These are phyloP conservation scores for Phaeotremella fagi DNA, from an alignment of 768 basidiomycete genomes.

Conservation along the genomic window DNA sequence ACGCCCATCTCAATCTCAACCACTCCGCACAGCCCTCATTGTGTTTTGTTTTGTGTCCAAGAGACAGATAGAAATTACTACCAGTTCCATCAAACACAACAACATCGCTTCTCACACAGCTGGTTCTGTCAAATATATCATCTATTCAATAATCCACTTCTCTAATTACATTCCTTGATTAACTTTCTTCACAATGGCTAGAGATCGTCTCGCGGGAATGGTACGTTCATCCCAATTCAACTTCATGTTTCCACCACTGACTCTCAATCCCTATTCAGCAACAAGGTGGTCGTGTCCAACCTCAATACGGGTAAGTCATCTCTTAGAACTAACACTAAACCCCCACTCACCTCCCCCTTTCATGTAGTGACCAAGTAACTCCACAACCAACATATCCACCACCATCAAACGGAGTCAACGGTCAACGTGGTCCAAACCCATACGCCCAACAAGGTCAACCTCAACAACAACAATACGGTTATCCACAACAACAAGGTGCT, in stretches of 20 bases:
- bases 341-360: neutral
- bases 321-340: neutral
- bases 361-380: conserved; percentile 24
- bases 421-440: conserved; percentile 28
- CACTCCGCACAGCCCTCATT: no score
- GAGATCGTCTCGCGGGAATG: conserved; percentile 69
- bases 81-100: no score
- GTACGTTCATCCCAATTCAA: conserved; percentile 23
- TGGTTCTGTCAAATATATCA: no score
- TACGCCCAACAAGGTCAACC: conserved; percentile 38
- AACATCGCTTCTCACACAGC: no score
- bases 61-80: no score
- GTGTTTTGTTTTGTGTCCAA: no score
- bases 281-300: conserved; percentile 20
- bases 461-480: neutral
- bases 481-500: neutral
- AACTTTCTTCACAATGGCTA: conserved; percentile 58
- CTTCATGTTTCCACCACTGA: neutral
- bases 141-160: neutral
- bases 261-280: neutral
- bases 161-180: neutral
- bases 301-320: conserved; percentile 35
- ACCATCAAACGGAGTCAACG: conserved; percentile 34
- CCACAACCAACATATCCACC: conserved; percentile 42
- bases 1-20: no score